These are phyloP conservation scores for Boletellus emodensis DNA, from an alignment of 768 basidiomycete species.

Conservation along the genomic window DNA sequence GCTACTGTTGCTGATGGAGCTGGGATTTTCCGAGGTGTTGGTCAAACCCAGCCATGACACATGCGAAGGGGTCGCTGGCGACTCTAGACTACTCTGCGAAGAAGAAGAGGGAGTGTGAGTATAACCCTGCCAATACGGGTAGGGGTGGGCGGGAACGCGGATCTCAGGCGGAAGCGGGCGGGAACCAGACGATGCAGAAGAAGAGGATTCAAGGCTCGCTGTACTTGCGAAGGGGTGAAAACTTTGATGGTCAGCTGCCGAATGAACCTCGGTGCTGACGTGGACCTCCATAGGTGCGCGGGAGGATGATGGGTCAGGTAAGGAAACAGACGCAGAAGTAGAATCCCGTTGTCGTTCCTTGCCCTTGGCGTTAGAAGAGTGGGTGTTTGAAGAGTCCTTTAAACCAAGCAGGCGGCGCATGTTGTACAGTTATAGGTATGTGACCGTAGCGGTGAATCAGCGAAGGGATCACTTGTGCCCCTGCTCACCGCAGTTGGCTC, in stretches of 20 bases:
- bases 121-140: constrained; percentile 34
- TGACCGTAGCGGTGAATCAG: constrained; percentile 18
- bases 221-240: constrained; percentile 21
- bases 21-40: constrained; percentile 8
- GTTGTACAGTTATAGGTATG: constrained; percentile 10
- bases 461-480: constrained; percentile 3
- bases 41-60: constrained; percentile 36
- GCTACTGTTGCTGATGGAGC: constrained; percentile 2
- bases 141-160: constrained; percentile 30
- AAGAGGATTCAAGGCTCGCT: constrained; percentile 10
- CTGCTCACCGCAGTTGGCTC: constrained; percentile 20
- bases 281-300: constrained; percentile 23
- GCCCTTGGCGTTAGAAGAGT: constrained; percentile 18
- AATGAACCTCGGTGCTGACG: constrained; percentile 28
- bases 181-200: constrained; percentile 18
- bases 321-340: background rate
- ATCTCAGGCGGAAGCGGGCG: constrained; percentile 30
- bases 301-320: constrained; percentile 6
- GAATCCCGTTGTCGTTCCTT: constrained; percentile 22
- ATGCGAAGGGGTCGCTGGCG: constrained; percentile 35
- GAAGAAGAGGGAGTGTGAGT: constrained; percentile 29
- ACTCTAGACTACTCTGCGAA: constrained; percentile 29
- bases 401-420: constrained; percentile 33
- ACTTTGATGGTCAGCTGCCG: constrained; percentile 11
- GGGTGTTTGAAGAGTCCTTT: constrained; percentile 18